Evolutionary conservation across 768 basidiomycete genomes (phyloP).

Genomic region (Cystobasidium tubakii): DNA sequence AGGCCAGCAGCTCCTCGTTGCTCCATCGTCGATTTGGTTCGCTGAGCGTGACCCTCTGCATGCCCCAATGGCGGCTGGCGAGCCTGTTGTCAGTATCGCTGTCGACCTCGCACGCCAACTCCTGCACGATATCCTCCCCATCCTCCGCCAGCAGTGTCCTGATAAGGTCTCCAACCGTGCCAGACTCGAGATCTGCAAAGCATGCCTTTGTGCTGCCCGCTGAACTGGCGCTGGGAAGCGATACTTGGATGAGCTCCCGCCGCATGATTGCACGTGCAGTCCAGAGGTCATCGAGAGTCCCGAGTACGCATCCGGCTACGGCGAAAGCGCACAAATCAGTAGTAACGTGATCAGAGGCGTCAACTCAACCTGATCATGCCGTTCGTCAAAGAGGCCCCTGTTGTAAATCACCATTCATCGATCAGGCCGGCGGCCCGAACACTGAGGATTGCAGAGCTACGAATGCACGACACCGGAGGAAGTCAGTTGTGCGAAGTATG

Average conservation of each 20-base stretch:
- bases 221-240: slow-evolving; percentile 28
- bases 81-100: neutral
- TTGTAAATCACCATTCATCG: neutral
- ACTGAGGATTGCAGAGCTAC: too few relatives aligned
- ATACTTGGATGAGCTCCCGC: slow-evolving; percentile 39
- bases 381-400: neutral
- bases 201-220: slow-evolving; percentile 28
- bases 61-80: slow-evolving; percentile 28
- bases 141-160: slow-evolving; percentile 36
- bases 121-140: slow-evolving; percentile 35
- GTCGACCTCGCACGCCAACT: slow-evolving; percentile 20
- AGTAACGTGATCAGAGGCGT: neutral
- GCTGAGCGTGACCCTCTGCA: slow-evolving; percentile 38
- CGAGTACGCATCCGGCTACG: neutral
- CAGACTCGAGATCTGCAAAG: slow-evolving; percentile 29
- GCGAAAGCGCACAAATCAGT: neutral
- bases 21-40: slow-evolving; percentile 57
- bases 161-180: slow-evolving; percentile 34
- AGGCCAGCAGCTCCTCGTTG: slow-evolving; percentile 61
- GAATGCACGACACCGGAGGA: too few relatives aligned
- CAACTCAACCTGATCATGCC: neutral
- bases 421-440: neutral
- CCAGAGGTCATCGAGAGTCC: neutral
- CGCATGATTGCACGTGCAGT: neutral
- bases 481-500: too few relatives aligned